Conservation (phyloP, 192 early-diverging fungal species). For the Linnemannia elongata region DNA sequence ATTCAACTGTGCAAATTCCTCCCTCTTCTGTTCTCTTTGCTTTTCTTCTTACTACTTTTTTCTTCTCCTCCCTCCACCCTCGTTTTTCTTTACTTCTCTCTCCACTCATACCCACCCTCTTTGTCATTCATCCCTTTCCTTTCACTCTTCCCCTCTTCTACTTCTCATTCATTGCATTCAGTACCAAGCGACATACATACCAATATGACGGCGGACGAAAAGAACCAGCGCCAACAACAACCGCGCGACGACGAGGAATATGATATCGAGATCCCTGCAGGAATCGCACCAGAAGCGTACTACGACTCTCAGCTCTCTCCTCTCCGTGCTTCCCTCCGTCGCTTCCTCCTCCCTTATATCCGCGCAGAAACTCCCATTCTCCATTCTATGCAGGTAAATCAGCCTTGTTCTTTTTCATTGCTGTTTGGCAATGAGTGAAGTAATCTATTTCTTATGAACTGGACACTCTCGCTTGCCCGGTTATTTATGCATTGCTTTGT, state of each 20-base stretch:
- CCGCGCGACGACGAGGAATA: constrained; percentile 24
- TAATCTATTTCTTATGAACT: not conserved
- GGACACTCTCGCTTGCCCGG: not conserved
- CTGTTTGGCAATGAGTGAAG: not conserved
- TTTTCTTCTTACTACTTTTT: constrained; percentile 4
- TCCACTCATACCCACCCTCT: not conserved
- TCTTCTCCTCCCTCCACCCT: not conserved
- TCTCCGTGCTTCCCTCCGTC: constrained; percentile 57
- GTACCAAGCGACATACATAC: not conserved
- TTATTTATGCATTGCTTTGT: constrained; percentile 7
- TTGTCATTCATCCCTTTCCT: not conserved
- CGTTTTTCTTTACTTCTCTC: not conserved
- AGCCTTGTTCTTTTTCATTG: not conserved
- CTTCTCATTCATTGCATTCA: not conserved
- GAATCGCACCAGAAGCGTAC: constrained; percentile 50
- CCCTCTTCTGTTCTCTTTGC: not conserved
- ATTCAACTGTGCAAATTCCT: not conserved
- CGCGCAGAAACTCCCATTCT: constrained; percentile 63
- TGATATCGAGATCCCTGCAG: constrained; percentile 54
- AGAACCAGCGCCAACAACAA: not conserved
- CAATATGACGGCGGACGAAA: not conserved
- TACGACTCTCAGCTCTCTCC: constrained; percentile 66
- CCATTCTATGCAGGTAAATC: constrained; percentile 65
- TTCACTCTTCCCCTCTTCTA: not conserved
- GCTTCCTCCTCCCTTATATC: constrained; percentile 59